Conservation (phyloP, 2,329 filamentous ascomycete genomes). For the Spiromastix sp. region DNA sequence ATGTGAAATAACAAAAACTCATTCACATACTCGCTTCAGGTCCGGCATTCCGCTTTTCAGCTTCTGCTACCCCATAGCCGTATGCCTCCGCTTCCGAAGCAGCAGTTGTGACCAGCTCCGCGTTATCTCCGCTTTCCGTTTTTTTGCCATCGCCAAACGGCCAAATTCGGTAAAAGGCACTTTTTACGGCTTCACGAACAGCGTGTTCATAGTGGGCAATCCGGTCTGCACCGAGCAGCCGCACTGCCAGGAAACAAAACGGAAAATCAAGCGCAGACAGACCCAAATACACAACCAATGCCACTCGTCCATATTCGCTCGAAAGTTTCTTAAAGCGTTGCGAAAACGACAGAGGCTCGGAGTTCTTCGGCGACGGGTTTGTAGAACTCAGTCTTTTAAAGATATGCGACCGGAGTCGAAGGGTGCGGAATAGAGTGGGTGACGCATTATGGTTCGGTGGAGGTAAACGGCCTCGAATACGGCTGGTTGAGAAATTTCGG, state of each 20-base stretch:
- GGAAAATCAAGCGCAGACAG: constrained; percentile 85
- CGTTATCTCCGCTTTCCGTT: constrained; percentile 7
- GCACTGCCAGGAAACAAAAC: constrained; percentile 85
- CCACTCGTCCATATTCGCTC: constrained; percentile 88
- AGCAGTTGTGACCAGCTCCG: constrained; percentile 1
- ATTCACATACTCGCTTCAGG: constrained; percentile 61
- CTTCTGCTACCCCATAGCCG: constrained; percentile 48
- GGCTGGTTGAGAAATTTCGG: no score
- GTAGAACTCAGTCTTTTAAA: no score
- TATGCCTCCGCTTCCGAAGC: constrained; percentile 6
- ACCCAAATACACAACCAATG: constrained; percentile 78
- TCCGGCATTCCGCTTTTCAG: constrained; percentile 48
- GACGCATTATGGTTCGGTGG: no score
- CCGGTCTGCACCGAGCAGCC: constrained; percentile 68
- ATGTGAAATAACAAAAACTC: no score
- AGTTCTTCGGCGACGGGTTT: no score
- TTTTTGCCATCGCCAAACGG: constrained; percentile 33
- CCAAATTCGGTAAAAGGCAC: constrained; percentile 27
- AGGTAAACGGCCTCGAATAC: no score
- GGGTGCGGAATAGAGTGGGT: no score
- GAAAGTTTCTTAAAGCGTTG: constrained; percentile 72
- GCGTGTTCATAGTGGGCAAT: constrained; percentile 54
- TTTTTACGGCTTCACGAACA: constrained; percentile 29
- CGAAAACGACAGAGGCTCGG: constrained; percentile 51
- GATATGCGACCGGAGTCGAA: no score